Base-by-base conservation (phyloP, 2,329 filamentous ascomycete species). In the Teratosphaeriaceae sp. region DNA sequence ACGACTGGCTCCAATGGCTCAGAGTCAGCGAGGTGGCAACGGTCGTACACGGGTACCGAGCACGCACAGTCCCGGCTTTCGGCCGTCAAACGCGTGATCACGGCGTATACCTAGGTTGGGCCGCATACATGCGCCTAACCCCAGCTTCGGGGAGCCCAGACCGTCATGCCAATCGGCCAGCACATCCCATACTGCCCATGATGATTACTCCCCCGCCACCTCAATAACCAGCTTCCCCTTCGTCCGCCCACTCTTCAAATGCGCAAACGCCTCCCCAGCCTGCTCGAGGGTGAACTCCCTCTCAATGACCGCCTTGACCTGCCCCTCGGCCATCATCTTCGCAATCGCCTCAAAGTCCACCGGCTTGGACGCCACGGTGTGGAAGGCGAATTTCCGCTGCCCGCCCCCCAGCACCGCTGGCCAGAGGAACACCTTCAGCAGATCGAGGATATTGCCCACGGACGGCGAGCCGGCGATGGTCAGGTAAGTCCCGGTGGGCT, bases 171-270 rank as follows among this genome's bases (percentile, higher is more conserved):
- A n/a, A n/a, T n/a, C n/a, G n/a, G n/a, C n/a, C n/a, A n/a, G n/a
- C n/a, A n/a, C n/a, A n/a, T n/a, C n/a, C n/a, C n/a, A n/a, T n/a
- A n/a, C n/a, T n/a, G n/a, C n/a, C n/a, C n/a, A n/a, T n/a, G n/a
- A n/a, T n/a, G n/a, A n/a, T n/a, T 30, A 5, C 56, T 29, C 37
- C 22, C 24, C 37, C 3, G 22, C 22, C 13, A 60, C 51, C 37
- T 52, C 50, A 12, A 71, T 52, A 2, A 84, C 67, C 48, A 84
- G 62, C 64, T 84, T 84, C 0, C 80, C 81, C 48, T 63, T 73
- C 1, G 74, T 68, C 24, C 72, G 68, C 0, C 74, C 73, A 0
- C 65, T 73, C 63, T 75, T 79, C 53, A 83, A 55, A 55, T 70
- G 78, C 57, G 73, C 70, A 60, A 76, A 79, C 2, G 78, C 80